phyloP scores from a whole-genome alignment of 177 flowering plant species.

The Vitis hybrid region DNA sequence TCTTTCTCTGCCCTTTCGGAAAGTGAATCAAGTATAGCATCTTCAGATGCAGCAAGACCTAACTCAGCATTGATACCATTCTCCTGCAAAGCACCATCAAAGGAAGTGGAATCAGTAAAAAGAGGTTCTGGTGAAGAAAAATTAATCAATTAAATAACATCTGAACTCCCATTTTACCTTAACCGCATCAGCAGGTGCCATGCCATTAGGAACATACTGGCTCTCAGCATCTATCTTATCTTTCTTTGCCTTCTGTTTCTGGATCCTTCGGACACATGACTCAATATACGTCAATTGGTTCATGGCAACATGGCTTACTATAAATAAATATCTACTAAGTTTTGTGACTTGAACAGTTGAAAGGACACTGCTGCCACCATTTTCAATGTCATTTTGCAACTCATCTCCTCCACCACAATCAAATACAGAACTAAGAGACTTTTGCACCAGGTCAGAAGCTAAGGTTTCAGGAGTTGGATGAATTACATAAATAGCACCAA shows the following conservation, averaged over 20 bases:
- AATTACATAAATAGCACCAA: constrained; percentile 68
- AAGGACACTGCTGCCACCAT: constrained; percentile 19
- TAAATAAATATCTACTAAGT: constrained; percentile 78
- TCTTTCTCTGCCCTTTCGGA: constrained; percentile 87
- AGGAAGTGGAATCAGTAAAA: not conserved
- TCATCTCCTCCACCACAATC: constrained; percentile 36
- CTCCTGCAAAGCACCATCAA: constrained; percentile 50
- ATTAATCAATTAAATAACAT: not conserved
- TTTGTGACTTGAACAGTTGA: constrained; percentile 64
- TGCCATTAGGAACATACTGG: constrained; percentile 27
- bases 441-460: constrained; percentile 73
- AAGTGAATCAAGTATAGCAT: constrained; percentile 75
- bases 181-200: constrained; percentile 20
- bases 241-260: constrained; percentile 65
- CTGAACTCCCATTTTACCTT: constrained; percentile 40
- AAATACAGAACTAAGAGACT: constrained; percentile 62
- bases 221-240: constrained; percentile 36
- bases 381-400: constrained; percentile 34
- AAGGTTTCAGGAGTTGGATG: constrained; percentile 89
- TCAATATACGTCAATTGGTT: constrained; percentile 90
- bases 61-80: constrained; percentile 79
- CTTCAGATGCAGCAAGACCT: constrained; percentile 90
- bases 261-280: constrained; percentile 72
- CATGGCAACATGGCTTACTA: constrained; percentile 82
- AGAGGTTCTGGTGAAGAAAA: not conserved